These are phyloP conservation scores for Rosa persica DNA, from an alignment of 306 rosid species.

Conservation along the genomic window DNA sequence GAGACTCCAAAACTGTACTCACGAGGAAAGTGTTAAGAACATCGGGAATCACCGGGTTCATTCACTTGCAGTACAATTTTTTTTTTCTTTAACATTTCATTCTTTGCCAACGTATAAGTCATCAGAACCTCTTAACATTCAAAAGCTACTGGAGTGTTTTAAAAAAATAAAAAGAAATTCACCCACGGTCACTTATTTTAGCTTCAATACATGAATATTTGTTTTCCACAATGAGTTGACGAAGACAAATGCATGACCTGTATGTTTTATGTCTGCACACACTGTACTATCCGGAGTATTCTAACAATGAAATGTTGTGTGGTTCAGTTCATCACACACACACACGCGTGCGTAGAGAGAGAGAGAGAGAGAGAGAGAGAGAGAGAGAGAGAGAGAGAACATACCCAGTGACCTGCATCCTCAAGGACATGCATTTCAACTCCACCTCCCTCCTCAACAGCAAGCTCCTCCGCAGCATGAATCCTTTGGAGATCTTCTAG, in stretches of 20 bases:
- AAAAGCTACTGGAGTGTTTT: background rate
- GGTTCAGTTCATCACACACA: background rate
- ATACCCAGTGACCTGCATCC: conserved; percentile 99
- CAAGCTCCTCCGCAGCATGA: conserved; percentile 89
- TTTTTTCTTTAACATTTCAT: background rate
- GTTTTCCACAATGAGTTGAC: background rate
- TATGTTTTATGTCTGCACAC: background rate
- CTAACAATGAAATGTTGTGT: background rate
- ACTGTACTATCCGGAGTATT: background rate
- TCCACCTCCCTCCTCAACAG: conserved; percentile 92
- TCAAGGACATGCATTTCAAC: conserved; percentile 99
- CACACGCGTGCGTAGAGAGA: background rate
- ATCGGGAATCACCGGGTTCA: background rate
- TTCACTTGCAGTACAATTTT: background rate
- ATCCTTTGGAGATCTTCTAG: conserved; percentile 90
- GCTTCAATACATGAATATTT: background rate
- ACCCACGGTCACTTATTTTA: background rate
- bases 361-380: no score
- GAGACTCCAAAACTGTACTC: background rate
- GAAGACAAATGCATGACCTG: background rate
- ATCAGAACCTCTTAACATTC: background rate
- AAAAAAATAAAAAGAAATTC: background rate
- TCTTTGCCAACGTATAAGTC: background rate
- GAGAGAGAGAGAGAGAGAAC: background rate
- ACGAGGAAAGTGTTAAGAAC: background rate